Base-by-base conservation (phyloP, 768 basidiomycete species). In the Termitomyces sp. region DNA sequence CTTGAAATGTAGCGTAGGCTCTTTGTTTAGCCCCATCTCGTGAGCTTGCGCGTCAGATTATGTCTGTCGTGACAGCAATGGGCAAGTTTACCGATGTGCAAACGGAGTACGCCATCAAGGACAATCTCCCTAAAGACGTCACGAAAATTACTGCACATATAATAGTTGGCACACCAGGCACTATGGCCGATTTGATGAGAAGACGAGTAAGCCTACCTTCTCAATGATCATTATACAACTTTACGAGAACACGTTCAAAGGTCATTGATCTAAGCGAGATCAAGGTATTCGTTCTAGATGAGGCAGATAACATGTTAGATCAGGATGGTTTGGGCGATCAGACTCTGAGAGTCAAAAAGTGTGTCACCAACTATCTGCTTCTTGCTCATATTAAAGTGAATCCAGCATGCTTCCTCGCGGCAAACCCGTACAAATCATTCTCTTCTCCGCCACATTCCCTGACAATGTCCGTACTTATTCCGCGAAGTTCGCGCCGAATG, bases 231-330 rank as follows among this genome's bases (percentile, higher is more conserved):
- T 29, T 15, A 45, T n/a, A 59, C n/a, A 29, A 29, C 11, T 11
- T 60, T 2, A 38, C 45, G 20, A 20, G 51, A 38, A 46, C 50
- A 9, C 36, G 36, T 46, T 20, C 32, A 47, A 29, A 79, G 78
- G 76, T 94, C 48, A 82, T 98, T 60, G 92, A 98, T 69, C 78
- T 88, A 15, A 83, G 81, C 52, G 80, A 87, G 36, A 83, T 99
- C 72, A 93, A 92, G 70, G 92, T 96, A 3, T 94, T 98, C 60
- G 96, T 98, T 4, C 80, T 98, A 8, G 97, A 99, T 70, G 97
- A 99, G 76, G 97, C 97, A 43, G 97, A 99, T 75, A 97, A 98
- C 75, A 98, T 98, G 96, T 79, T 99, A 67, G 95, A 96, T 71
- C 87, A 94, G 69, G 93, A 95, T 72, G 91, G 92, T 20, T 77